Evolutionary conservation across 768 basidiomycete species (phyloP), one percentile per base, ranked within the genome.

Genomic region (Coprinellus aureogranulatus): DNA sequence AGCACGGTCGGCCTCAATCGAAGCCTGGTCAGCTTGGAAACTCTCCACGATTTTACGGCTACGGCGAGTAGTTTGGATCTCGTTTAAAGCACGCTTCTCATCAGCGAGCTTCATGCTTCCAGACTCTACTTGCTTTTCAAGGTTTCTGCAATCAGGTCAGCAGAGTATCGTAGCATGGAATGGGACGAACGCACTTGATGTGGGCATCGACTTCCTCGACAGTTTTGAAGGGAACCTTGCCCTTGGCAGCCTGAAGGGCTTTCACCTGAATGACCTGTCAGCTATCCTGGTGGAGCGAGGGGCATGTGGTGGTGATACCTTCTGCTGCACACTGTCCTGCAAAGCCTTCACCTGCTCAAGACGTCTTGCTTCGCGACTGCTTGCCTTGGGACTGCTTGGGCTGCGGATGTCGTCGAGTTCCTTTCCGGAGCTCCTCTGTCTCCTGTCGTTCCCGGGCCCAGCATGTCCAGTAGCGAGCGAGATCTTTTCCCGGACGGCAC

Each of bases 71-170:
- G 81, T 79, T 60, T 80, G 84, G 60, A 99, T 96, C 65, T 98
- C 96, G 62, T 84, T 82, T n/a, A 99, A 81, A 4, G 94, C 91
- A 52, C 93, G 88, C 75, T 97, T 98, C 74, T 99, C 97, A 56
- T 97, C 95, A 26, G 87, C 94, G 58, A 98, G 81, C 69, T 92
- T 97, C 81, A 99, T 81, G 58, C 65, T 84, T 25, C 96, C 96
- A 4, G 92, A 92, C 68, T 98, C 96, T 53, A 99, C 87, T 69
- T 94, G 90, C 67, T 84, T 88, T 50, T 98, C 92, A 59, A 97
- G 77, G 59, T 87, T 78, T 64, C 93, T 95, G 65, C 18, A 54
- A 54, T 58, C 60, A 39, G 56, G 40, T 41, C 47, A 57, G 26
- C 22, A 46, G 37, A n/a, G 16, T 1, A 51, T 48, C 50, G 27